phyloP scores from a whole-genome alignment of 805 yeast genomes.

The Saccharomycopsis sp. region DNA sequence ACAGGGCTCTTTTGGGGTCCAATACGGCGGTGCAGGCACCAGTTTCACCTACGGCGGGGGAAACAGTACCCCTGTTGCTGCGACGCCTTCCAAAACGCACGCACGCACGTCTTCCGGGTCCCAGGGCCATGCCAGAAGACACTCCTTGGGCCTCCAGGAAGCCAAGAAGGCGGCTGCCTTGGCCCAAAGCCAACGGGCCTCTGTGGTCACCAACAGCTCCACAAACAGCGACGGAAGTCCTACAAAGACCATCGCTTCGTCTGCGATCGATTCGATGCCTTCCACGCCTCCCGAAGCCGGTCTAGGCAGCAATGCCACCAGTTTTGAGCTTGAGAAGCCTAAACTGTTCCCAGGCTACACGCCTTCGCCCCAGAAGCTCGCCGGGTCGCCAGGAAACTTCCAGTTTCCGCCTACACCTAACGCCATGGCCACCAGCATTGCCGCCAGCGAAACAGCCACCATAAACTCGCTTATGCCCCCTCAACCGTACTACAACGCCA shows the following conservation, averaged over 20 bases:
- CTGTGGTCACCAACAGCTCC: constrained; percentile 17
- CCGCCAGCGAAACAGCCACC: constrained; percentile 3
- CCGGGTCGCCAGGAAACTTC: constrained; percentile 41
- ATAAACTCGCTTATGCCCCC: constrained; percentile 39
- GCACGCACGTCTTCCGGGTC: constrained; percentile 14
- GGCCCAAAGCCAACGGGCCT: constrained; percentile 64
- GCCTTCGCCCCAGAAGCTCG: constrained; percentile 12
- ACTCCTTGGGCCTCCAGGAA: constrained; percentile 84
- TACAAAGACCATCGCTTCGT: constrained; percentile 13
- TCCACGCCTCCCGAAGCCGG: constrained; percentile 15
- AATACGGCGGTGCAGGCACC: constrained; percentile 20
- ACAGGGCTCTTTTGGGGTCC: constrained; percentile 16
- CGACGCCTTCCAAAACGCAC: background rate
- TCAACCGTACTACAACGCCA: constrained; percentile 40
- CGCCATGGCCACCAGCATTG: constrained; percentile 14
- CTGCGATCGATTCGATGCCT: constrained; percentile 23
- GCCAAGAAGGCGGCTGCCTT: constrained; percentile 97
- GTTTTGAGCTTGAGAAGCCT: constrained; percentile 51
- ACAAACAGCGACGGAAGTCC: constrained; percentile 8
- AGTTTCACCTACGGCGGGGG: constrained; percentile 15
- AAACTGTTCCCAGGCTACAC: constrained; percentile 35
- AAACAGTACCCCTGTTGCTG: background rate
- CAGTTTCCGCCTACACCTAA: constrained; percentile 57
- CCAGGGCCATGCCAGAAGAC: constrained; percentile 80
- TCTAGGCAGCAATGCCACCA: constrained; percentile 7